These are phyloP conservation scores for Selaginella moellendorffii DNA, from an alignment of 75 land plant genomes.

Conservation along the genomic window DNA sequence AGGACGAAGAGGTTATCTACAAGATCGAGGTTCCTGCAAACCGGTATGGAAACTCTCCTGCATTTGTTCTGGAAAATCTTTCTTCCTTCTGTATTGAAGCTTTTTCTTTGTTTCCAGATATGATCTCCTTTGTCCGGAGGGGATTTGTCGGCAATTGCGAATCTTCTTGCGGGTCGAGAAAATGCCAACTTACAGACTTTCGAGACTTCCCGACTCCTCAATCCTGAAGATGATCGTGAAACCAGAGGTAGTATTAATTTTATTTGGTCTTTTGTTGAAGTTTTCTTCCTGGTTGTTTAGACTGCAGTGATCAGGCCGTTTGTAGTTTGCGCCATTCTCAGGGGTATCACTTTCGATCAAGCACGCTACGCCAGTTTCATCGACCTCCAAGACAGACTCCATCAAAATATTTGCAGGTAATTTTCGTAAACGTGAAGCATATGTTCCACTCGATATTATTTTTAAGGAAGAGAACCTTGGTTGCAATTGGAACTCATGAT, in stretches of 20 bases:
- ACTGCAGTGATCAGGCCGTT: constrained; percentile 60
- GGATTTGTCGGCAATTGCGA: constrained; percentile 67
- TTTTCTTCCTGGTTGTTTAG: constrained; percentile 26
- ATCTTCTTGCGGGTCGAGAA: constrained; percentile 44
- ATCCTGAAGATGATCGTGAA: constrained; percentile 71
- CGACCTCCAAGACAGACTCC: constrained; percentile 93
- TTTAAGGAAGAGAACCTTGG: constrained; percentile 71
- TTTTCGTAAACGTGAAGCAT: neutral
- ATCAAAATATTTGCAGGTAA: constrained; percentile 95
- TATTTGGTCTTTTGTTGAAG: neutral
- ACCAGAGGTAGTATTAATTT: constrained; percentile 41
- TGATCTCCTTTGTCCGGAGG: constrained; percentile 92
- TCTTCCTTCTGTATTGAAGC: too few species aligned
- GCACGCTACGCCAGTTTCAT: constrained; percentile 84
- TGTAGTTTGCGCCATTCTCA: constrained; percentile 81
- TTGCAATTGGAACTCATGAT: constrained; percentile 98
- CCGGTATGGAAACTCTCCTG: too few species aligned
- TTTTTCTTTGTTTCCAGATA: constrained; percentile 46
- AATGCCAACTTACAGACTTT: constrained; percentile 40
- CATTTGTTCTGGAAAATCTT: neutral
- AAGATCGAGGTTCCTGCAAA: constrained; percentile 93
- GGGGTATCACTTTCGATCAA: constrained; percentile 63
- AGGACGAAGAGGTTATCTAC: constrained; percentile 70
- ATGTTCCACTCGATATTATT: neutral
- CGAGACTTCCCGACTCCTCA: constrained; percentile 26